phyloP scores from a whole-genome alignment of 2,329 filamentous ascomycete genomes.

The Aspergillus sp. region DNA sequence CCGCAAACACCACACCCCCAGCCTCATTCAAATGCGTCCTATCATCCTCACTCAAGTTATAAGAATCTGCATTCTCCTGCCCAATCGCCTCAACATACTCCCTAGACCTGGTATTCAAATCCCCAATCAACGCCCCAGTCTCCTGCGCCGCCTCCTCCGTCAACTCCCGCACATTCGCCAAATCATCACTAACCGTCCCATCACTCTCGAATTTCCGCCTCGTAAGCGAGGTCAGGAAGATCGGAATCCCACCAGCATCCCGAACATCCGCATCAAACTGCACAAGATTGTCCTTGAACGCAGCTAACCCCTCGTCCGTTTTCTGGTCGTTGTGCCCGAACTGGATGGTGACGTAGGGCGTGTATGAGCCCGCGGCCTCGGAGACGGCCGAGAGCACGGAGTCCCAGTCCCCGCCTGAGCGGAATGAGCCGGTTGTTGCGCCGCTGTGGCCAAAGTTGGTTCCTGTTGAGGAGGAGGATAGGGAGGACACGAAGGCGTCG shows the following conservation, averaged over 20 bases:
- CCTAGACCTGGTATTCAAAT: conserved; percentile 12
- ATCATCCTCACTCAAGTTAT: conserved; percentile 10
- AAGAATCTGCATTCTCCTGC: conserved; percentile 8
- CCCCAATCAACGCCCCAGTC: conserved; percentile 7
- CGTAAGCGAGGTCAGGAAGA: conserved; percentile 12
- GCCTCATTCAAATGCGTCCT: conserved; percentile 12
- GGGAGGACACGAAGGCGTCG: conserved; percentile 9
- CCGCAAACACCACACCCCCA: conserved; percentile 13
- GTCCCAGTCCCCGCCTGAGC: conserved; percentile 12
- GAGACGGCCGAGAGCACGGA: not conserved
- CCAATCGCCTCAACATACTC: conserved; percentile 14
- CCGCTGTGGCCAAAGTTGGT: conserved; percentile 13
- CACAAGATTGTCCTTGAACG: conserved; percentile 10
- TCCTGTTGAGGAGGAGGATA: conserved; percentile 4
- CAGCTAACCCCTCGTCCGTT: not conserved
- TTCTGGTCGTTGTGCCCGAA: conserved; percentile 20
- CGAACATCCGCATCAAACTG: conserved; percentile 7
- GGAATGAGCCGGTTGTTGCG: conserved; percentile 12
- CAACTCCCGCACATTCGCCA: conserved; percentile 5
- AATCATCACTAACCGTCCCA: conserved; percentile 2
- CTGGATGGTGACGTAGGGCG: conserved; percentile 16
- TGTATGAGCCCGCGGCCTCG: not conserved
- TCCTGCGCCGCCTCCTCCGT: conserved; percentile 13
- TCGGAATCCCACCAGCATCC: conserved; percentile 12
- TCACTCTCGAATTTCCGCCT: conserved; percentile 4